Conservation (phyloP, 75 land plant genomes). For the Picea glauca region DNA sequence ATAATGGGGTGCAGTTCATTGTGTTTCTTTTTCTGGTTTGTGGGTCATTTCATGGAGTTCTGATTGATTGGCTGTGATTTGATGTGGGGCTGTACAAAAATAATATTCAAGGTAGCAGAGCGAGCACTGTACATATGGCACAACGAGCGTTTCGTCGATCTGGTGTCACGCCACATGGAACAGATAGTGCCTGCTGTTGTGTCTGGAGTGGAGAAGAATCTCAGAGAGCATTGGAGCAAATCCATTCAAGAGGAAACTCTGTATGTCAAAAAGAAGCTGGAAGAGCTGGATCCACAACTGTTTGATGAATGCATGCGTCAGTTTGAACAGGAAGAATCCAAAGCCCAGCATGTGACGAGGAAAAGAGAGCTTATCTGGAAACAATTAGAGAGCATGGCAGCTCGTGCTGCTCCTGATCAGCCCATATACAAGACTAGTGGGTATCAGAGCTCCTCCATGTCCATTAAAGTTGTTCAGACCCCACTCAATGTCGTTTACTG, state of each 20-base stretch:
- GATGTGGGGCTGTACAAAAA: no score
- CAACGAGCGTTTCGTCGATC: constrained; percentile 50
- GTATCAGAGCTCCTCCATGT: neutral
- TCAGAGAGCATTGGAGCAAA: constrained; percentile 47
- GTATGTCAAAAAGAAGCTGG: constrained; percentile 37
- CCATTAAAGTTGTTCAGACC: neutral
- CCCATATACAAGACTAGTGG: neutral
- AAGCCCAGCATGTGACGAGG: constrained; percentile 12
- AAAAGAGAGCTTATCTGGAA: constrained; percentile 44
- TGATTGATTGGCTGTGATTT: no score
- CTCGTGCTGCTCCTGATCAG: neutral
- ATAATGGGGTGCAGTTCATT: no score
- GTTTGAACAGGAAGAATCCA: constrained; percentile 13
- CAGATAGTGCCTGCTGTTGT: constrained; percentile 41
- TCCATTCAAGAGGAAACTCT: constrained; percentile 33
- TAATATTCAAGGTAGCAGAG: constrained; percentile 45
- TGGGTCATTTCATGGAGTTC: no score
- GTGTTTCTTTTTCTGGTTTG: no score
- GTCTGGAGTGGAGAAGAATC: constrained; percentile 40
- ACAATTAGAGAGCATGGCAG: constrained; percentile 22
- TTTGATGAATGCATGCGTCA: constrained; percentile 30
- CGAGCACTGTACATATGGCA: constrained; percentile 58
- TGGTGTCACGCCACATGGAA: constrained; percentile 25
- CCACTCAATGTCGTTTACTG: no score
- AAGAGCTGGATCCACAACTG: constrained; percentile 35